These are phyloP conservation scores for Pugionium cornutum DNA, from an alignment of 345 rosid genomes.

Conservation along the genomic window DNA sequence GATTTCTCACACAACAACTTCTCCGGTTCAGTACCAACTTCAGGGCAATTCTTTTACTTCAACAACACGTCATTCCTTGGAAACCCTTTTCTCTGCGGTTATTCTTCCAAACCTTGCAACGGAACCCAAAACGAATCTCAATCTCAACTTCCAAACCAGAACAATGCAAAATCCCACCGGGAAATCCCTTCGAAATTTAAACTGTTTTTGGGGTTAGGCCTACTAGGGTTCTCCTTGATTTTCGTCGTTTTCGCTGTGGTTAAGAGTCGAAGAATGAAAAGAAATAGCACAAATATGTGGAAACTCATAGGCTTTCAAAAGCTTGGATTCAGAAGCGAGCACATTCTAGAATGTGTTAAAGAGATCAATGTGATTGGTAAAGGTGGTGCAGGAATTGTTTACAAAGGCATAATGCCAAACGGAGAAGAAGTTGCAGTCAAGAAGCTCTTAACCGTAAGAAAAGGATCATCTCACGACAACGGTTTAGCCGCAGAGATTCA, in stretches of 20 bases:
- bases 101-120: slow-evolving; percentile 62
- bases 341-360: slow-evolving; percentile 85
- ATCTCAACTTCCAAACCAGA: slow-evolving; percentile 36
- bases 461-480: slow-evolving; percentile 72
- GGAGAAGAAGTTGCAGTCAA: slow-evolving; percentile 89
- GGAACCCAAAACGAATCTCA: slow-evolving; percentile 42
- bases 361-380: slow-evolving; percentile 82
- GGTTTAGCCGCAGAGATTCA: slow-evolving; percentile 89
- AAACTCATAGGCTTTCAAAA: slow-evolving; percentile 83
- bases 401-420: slow-evolving; percentile 79
- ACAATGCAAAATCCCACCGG: slow-evolving; percentile 30
- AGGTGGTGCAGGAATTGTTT: slow-evolving; percentile 94
- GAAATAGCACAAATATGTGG: slow-evolving; percentile 57
- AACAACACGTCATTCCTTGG: slow-evolving; percentile 81
- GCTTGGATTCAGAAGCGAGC: slow-evolving; percentile 64
- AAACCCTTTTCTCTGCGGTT: slow-evolving; percentile 84
- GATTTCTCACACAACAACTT: slow-evolving; percentile 89
- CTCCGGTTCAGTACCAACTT: slow-evolving; percentile 73
- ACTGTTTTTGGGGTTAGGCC: slow-evolving; percentile 75
- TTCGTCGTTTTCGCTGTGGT: slow-evolving; percentile 66
- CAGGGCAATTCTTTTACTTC: slow-evolving; percentile 74
- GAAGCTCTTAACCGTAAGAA: slow-evolving; percentile 66
- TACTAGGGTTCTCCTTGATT: slow-evolving; percentile 63
- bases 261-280: slow-evolving; percentile 52
- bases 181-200: slow-evolving; percentile 56